Percentiles rank a stretch among this genome's conserved stretches.
Evolutionary conservation across 108 stramenopile genomes (phyloP).

Genomic region (Asterionellopsis glacialis): DNA sequence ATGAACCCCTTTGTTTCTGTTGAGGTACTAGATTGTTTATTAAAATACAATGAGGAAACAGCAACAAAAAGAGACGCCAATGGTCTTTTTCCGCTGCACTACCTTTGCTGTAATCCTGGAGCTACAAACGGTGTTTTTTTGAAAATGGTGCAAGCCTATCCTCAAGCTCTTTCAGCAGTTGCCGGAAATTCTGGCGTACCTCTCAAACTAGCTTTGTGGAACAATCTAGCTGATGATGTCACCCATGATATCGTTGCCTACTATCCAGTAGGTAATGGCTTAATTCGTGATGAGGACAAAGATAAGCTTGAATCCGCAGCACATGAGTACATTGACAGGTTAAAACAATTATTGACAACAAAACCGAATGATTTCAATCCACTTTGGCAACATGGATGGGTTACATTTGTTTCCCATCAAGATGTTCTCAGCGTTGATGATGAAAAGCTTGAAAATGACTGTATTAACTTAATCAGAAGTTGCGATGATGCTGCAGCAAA

Average conservation of each 20-base stretch:
- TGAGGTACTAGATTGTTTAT: no score
- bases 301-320: neutral
- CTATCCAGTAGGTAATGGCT: no score
- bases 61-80: no score
- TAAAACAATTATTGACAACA: neutral
- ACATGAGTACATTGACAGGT: neutral
- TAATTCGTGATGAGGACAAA: no score
- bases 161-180: no score
- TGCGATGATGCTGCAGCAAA: neutral
- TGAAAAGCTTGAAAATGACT: neutral
- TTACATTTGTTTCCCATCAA: neutral
- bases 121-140: no score
- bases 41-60: no score
- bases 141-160: no score
- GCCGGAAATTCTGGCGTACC: no score
- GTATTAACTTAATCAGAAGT: conserved; percentile 3
- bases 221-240: neutral
- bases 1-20: no score
- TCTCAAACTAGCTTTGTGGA: neutral
- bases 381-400: conserved; percentile 12
- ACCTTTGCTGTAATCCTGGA: no score
- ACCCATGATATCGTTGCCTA: neutral
- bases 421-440: neutral
- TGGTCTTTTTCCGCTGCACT: no score
- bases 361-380: neutral